Evolutionary conservation across 106 monocot species (phyloP), one percentile per base, ranked within the genome.

Genomic region (Phalaenopsis equestris): DNA sequence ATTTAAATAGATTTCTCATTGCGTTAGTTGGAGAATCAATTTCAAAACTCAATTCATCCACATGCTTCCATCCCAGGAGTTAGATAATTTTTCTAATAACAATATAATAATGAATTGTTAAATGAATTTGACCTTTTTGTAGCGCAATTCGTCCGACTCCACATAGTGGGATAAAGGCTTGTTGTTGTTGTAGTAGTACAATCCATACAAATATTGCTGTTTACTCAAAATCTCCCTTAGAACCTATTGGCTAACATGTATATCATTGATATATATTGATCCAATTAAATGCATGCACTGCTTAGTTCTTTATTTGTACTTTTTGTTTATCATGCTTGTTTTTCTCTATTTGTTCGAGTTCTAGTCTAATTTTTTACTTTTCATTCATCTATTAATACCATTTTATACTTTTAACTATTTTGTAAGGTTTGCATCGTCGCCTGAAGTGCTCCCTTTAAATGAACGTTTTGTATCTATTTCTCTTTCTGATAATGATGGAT

Each of bases 381-480:
- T 52, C 52, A 12, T 52, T 52, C 12, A 52, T 65, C 10, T 8
- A 24, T 65, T 8, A 23, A 65, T 21, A 65, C 21, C 23, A 23
- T 23, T 65, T 24, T 64, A 3, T 24, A 7, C 64, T 48, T 80
- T 78, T 87, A 6, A 37, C 61, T 42, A 82, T 37, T 74, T 80
- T 37, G 73, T 37, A 67, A 95, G 90, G 85, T 75, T 73, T 75
- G 55, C 75, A 56, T 14, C 80, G 45, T 58, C 75, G 75, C 74
- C 3, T 77, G 77, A 82, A 77, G 72, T 83, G 30, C 80, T 15
- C 83, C 77, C 67, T 52, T 79, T 79, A 73, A 84, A 38, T 78
- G 74, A 81, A 49, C 80, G 48, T 48, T 79, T 73, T 39, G 82
- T 88, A 21, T 88, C 86, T 19, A 46, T 95, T 77, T 75, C 79